Conservation (phyloP, 2,329 filamentous ascomycete species). For the Myriosclerotinia scirpicola region DNA sequence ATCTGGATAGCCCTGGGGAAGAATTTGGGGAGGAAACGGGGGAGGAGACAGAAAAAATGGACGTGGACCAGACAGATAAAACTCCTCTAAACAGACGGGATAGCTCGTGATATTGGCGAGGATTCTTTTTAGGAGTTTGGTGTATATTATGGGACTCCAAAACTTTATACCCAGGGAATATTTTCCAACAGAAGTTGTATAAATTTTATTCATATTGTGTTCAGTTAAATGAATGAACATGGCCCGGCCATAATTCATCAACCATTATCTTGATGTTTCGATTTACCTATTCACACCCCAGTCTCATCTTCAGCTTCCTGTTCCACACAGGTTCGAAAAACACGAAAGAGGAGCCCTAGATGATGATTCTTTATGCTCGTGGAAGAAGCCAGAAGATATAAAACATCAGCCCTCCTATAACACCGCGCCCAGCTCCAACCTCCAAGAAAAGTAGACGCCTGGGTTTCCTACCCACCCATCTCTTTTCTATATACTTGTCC, state of each 20-base stretch:
- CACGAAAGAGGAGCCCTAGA: not conserved
- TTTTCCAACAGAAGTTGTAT: not conserved
- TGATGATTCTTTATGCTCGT: not conserved
- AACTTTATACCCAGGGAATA: constrained; percentile 11
- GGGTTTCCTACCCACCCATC: not conserved
- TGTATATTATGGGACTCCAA: constrained; percentile 8
- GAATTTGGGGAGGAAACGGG: constrained; percentile 43
- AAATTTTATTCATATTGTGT: not conserved
- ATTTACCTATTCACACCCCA: not conserved
- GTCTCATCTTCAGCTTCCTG: not conserved
- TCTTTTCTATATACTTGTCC: not conserved
- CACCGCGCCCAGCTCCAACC: not conserved
- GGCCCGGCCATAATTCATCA: not conserved
- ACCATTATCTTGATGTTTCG: not conserved
- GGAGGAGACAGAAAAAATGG: constrained; percentile 27
- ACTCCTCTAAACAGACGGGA: not conserved
- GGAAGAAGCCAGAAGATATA: not conserved
- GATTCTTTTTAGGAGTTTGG: not conserved
- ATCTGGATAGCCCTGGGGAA: constrained; percentile 42
- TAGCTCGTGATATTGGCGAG: constrained; percentile 7
- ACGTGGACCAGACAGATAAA: constrained; percentile 17
- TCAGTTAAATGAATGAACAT: not conserved
- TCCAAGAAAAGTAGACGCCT: not conserved
- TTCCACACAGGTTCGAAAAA: not conserved
- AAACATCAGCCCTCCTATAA: not conserved